phyloP scores from a whole-genome alignment of 805 yeast species.

The Saturnispora zaruensis region DNA sequence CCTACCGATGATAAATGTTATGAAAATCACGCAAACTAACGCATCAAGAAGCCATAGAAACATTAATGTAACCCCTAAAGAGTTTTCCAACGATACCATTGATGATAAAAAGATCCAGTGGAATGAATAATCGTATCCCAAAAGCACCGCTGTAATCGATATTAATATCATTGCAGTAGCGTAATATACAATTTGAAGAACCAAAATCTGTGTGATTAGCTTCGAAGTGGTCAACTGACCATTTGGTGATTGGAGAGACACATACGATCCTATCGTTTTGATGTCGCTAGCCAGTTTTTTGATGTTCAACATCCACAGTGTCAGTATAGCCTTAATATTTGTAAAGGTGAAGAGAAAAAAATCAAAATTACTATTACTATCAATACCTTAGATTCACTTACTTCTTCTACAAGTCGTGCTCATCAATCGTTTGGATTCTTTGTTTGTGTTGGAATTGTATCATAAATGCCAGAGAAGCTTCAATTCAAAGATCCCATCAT shows the following conservation, averaged over 20 bases:
- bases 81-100: slow-evolving; percentile 59
- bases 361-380: background rate
- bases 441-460: background rate
- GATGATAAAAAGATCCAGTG: slow-evolving; percentile 80
- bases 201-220: slow-evolving; percentile 50
- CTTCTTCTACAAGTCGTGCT: background rate
- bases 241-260: background rate
- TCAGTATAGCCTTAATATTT: background rate
- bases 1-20: slow-evolving; percentile 83
- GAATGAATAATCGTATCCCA: slow-evolving; percentile 61
- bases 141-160: slow-evolving; percentile 52
- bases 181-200: slow-evolving; percentile 75
- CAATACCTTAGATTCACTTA: background rate
- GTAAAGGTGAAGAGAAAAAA: background rate
- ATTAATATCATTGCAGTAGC: slow-evolving; percentile 60
- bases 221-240: slow-evolving; percentile 8
- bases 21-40: slow-evolving; percentile 71
- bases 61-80: slow-evolving; percentile 70
- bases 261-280: background rate
- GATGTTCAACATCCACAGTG: background rate
- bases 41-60: slow-evolving; percentile 78
- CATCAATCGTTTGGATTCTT: background rate
- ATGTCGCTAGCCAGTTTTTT: background rate
- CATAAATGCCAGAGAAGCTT: slow-evolving; percentile 4
- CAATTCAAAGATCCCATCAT: slow-evolving; percentile 30